phyloP scores from a whole-genome alignment of 306 rosid genomes.

The Cucumis cinereus region DNA sequence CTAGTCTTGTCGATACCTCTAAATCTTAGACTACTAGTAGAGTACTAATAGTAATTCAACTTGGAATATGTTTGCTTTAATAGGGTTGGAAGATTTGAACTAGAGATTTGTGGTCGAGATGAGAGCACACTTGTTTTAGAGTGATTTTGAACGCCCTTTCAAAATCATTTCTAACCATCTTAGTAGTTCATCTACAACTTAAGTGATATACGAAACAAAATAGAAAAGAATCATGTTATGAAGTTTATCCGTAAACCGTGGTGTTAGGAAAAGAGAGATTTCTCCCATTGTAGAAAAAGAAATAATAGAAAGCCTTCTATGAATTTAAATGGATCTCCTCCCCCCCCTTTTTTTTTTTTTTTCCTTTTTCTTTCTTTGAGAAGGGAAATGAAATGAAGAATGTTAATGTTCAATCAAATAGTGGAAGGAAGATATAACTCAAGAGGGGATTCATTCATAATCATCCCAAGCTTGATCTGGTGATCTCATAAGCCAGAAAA shows the following conservation, averaged over 20 bases:
- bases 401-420: constrained; percentile 6
- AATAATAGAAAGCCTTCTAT: not conserved
- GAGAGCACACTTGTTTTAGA: no score
- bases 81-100: no score
- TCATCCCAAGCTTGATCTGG: constrained; percentile 72
- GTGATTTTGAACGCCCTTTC: no score
- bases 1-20: not conserved
- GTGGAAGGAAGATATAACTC: not conserved
- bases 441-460: not conserved
- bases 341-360: no score
- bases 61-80: not conserved
- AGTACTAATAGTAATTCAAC: not conserved
- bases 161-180: no score
- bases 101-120: no score
- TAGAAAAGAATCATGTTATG: not conserved
- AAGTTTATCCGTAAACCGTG: not conserved
- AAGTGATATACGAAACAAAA: no score
- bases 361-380: not conserved
- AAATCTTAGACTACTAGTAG: not conserved
- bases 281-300: not conserved
- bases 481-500: constrained; percentile 87
- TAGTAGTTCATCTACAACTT: no score
- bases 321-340: not conserved
- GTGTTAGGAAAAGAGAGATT: not conserved
- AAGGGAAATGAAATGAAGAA: not conserved